phyloP scores from a whole-genome alignment of 495 filamentous ascomycete species.

The Penicillium silybi region DNA sequence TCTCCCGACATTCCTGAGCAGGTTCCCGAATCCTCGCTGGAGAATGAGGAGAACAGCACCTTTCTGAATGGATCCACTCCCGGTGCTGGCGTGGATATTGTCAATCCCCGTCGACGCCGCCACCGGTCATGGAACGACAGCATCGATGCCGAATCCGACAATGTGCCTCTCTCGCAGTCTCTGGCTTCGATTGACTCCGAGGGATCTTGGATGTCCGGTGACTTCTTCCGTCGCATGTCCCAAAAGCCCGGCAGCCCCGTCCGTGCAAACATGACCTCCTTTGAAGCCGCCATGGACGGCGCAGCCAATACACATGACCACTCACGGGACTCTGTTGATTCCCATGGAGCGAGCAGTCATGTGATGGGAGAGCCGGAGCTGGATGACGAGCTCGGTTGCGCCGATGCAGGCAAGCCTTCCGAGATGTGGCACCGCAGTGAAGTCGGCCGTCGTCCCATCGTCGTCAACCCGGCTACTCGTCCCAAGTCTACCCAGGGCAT shows the following conservation, averaged over 20 bases:
- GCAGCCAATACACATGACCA: conserved; percentile 28
- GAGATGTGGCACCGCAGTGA: conserved; percentile 52
- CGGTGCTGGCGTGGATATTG: conserved; percentile 24
- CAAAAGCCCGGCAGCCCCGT: conserved; percentile 41
- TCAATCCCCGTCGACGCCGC: conserved; percentile 23
- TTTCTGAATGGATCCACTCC: conserved; percentile 23
- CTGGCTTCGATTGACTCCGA: conserved; percentile 87
- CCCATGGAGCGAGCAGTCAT: conserved; percentile 35
- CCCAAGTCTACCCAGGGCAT: conserved; percentile 67
- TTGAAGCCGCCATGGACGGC: conserved; percentile 22
- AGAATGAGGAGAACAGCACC: conserved; percentile 17
- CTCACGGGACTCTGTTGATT: conserved; percentile 19
- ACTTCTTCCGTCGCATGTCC: conserved; percentile 51
- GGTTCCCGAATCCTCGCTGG: conserved; percentile 21
- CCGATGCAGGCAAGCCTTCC: conserved; percentile 22
- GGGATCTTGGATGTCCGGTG: conserved; percentile 86
- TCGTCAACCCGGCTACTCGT: conserved; percentile 40
- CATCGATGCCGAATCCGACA: conserved; percentile 30
- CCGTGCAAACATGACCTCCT: conserved; percentile 44
- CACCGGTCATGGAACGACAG: conserved; percentile 37
- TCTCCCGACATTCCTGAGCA: conserved; percentile 50
- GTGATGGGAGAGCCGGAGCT: conserved; percentile 30
- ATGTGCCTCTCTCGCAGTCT: conserved; percentile 61
- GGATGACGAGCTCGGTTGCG: conserved; percentile 19
- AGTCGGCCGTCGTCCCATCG: conserved; percentile 51